These are phyloP conservation scores for Chrysanthemum seticuspe DNA, from an alignment of 129 eudicot genomes.

Conservation along the genomic window DNA sequence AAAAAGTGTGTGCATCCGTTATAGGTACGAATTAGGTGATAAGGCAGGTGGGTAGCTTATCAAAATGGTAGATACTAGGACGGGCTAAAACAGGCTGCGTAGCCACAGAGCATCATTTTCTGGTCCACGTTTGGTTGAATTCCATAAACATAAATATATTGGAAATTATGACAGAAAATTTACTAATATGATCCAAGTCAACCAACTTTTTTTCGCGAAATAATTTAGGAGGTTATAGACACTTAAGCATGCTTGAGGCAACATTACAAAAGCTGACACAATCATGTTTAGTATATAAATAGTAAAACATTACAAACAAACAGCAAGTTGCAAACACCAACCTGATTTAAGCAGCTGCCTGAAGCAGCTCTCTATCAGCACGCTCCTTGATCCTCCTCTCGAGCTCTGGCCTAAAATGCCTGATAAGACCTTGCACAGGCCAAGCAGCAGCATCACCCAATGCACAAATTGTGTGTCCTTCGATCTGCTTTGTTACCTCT, in stretches of 20 bases:
- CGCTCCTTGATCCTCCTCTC: constrained; percentile 88
- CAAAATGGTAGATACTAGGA: too few relatives aligned
- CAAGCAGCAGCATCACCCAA: constrained; percentile 99
- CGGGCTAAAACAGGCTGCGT: too few relatives aligned
- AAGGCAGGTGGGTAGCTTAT: too few relatives aligned
- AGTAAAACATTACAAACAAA: constrained; percentile 8
- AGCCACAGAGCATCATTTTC: too few relatives aligned
- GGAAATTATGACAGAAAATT: too few relatives aligned
- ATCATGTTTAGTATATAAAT: not conserved
- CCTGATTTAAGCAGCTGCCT: constrained; percentile 80
- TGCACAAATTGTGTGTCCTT: constrained; percentile 96
- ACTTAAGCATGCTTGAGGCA: not conserved
- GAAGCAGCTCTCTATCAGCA: constrained; percentile 75
- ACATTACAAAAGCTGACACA: not conserved
- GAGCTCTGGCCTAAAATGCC: constrained; percentile 93
- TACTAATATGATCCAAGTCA: too few relatives aligned
- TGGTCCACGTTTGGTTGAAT: too few relatives aligned
- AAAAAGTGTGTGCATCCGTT: constrained; percentile 1
- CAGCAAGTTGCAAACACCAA: constrained; percentile 20
- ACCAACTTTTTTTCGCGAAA: not conserved
- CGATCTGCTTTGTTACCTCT: constrained; percentile 93
- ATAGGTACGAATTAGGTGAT: not conserved
- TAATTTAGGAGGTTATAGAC: not conserved
- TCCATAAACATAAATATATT: too few relatives aligned
- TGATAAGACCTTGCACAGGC: constrained; percentile 99